phyloP scores from a whole-genome alignment of 1,139 yeast genomes.

The Groenewaldozyma sp. region DNA sequence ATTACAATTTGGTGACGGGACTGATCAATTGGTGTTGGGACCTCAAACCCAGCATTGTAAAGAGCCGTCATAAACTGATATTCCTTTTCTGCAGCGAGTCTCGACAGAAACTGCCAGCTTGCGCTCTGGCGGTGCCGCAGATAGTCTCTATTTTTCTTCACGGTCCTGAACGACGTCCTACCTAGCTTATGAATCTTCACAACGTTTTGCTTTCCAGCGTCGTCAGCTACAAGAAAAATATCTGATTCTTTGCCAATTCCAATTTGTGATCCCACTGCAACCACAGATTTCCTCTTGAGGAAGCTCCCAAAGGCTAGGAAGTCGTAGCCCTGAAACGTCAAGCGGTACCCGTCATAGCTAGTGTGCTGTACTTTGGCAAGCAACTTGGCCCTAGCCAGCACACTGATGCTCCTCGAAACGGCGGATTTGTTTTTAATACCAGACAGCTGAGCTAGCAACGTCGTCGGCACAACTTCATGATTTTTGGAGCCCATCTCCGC shows the following conservation, averaged over 20 bases:
- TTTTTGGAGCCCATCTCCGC: slow-evolving; percentile 79
- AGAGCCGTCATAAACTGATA: slow-evolving; percentile 76
- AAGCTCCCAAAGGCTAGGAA: slow-evolving; percentile 81
- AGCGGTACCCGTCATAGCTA: slow-evolving; percentile 77
- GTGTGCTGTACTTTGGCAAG: slow-evolving; percentile 72
- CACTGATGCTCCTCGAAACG: slow-evolving; percentile 70
- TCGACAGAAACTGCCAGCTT: slow-evolving; percentile 88
- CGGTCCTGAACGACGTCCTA: slow-evolving; percentile 83
- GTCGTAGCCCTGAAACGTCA: slow-evolving; percentile 85
- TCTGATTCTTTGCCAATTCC: slow-evolving; percentile 98
- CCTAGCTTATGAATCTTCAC: slow-evolving; percentile 90
- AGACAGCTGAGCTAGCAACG: slow-evolving; percentile 69
- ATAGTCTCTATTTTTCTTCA: slow-evolving; percentile 89
- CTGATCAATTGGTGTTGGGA: slow-evolving; percentile 82
- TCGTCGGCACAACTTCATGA: slow-evolving; percentile 92
- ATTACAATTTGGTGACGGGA: slow-evolving; percentile 88
- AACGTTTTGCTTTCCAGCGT: slow-evolving; percentile 55
- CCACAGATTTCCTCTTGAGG: slow-evolving; percentile 58
- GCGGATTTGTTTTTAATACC: slow-evolving; percentile 70
- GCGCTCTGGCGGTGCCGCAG: slow-evolving; percentile 56
- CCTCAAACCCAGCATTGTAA: slow-evolving; percentile 65
- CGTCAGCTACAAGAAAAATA: slow-evolving; percentile 76
- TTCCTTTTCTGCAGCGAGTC: slow-evolving; percentile 88
- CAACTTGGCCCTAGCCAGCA: slow-evolving; percentile 76
- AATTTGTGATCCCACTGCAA: slow-evolving; percentile 76